These are phyloP conservation scores for Solanum hybrid DNA, from an alignment of 305 asterid species.

Conservation along the genomic window DNA sequence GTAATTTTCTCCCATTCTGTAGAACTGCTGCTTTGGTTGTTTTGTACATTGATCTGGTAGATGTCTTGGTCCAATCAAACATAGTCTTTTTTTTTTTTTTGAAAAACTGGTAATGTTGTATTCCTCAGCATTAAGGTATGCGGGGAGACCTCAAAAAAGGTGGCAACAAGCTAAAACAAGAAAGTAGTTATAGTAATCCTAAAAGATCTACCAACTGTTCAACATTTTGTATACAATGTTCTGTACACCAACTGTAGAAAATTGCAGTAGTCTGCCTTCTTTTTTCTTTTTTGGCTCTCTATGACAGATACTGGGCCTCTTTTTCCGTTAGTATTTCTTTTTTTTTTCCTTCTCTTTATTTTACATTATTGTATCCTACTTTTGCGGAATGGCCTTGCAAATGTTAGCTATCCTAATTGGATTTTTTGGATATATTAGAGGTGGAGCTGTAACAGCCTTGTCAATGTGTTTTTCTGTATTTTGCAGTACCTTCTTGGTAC, in stretches of 20 bases:
- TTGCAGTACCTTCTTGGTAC: not conserved
- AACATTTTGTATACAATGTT: not conserved
- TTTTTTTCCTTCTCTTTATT: not conserved
- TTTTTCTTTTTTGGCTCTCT: not conserved
- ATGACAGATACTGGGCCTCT: not conserved
- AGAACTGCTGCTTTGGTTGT: not conserved
- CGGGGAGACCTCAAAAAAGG: not conserved
- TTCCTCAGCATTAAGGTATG: not conserved
- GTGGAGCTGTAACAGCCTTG: not conserved
- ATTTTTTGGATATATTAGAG: not conserved
- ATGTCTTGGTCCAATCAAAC: not conserved
- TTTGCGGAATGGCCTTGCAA: not conserved
- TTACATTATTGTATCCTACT: not conserved
- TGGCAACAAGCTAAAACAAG: not conserved
- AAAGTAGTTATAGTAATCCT: not conserved
- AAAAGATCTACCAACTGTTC: not conserved
- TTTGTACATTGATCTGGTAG: not conserved
- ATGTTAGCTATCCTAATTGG: not conserved
- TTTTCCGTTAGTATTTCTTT: not conserved
- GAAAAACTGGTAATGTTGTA: not conserved
- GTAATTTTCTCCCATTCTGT: constrained; percentile 20
- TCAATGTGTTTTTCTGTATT: not conserved
- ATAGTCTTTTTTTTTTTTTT: not conserved
- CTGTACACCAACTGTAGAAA: not conserved
- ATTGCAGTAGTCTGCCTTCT: not conserved